Percentiles rank a stretch among this genome's conserved stretches.
Evolutionary conservation across 2,329 filamentous ascomycete species (phyloP).

Genomic region (Ophiostoma sp.): DNA sequence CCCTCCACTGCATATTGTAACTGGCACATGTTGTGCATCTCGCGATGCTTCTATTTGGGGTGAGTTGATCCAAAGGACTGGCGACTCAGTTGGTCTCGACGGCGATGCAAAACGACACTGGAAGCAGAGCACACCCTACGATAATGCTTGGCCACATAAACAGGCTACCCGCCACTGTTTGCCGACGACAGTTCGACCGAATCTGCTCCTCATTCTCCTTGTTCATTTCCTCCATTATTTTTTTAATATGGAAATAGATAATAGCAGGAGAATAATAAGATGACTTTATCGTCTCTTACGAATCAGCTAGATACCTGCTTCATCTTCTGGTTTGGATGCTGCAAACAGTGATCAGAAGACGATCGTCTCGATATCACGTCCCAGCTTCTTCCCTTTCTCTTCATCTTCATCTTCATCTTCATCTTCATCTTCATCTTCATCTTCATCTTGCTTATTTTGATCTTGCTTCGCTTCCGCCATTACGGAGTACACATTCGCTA

Average conservation of each 20-base stretch:
- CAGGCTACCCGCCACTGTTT: no score
- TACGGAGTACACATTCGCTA: not conserved
- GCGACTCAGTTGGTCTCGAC: no score
- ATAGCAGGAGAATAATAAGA: not conserved
- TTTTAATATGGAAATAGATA: no score
- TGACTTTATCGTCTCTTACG: not conserved
- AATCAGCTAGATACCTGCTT: not conserved
- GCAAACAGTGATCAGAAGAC: slow-evolving; percentile 3
- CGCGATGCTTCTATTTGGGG: not conserved
- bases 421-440: slow-evolving; percentile 1
- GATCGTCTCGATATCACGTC: slow-evolving; percentile 11
- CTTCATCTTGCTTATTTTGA: not conserved
- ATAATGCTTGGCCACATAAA: no score
- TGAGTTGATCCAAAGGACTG: not conserved
- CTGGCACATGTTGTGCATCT: not conserved
- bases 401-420: not conserved
- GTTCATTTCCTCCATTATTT: no score
- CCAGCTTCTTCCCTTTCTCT: not conserved
- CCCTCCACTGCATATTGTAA: not conserved
- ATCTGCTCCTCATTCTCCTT: no score
- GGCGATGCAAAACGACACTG: no score
- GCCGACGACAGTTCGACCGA: no score
- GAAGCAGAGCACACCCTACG: no score
- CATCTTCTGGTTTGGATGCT: slow-evolving; percentile 12
- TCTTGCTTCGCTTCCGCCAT: not conserved